Evolutionary conservation across 225 moss, liverwort and hornwort species (phyloP).

Genomic region (Pseudisothecium myosuroides): DNA sequence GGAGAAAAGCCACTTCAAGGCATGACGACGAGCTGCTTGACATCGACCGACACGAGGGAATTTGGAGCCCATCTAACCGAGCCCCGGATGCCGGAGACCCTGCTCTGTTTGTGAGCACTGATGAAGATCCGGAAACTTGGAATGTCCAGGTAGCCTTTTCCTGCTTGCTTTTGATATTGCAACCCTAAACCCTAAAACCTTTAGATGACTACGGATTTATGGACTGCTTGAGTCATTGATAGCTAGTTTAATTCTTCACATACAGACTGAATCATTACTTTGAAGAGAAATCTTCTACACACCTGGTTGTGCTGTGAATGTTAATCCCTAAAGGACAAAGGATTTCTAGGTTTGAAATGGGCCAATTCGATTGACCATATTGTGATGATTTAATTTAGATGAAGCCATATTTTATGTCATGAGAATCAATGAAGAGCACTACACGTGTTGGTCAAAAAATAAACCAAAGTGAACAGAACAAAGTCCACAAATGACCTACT

Average conservation of each 20-base stretch:
- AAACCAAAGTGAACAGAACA: neutral
- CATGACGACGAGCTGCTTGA: conserved; percentile 81
- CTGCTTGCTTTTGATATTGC: neutral
- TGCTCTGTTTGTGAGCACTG: conserved; percentile 38
- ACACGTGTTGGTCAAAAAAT: neutral
- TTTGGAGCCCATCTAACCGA: conserved; percentile 61
- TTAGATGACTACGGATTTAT: neutral
- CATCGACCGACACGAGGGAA: conserved; percentile 45
- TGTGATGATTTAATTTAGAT: neutral
- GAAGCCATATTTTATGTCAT: neutral
- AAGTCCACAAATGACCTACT: neutral
- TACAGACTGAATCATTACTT: neutral
- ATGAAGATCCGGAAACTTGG: conserved; percentile 71
- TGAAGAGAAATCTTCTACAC: neutral
- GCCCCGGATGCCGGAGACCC: conserved; percentile 49
- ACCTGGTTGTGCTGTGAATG: neutral
- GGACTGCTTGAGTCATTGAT: neutral
- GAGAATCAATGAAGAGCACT: neutral
- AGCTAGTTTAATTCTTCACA: neutral
- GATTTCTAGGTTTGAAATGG: neutral
- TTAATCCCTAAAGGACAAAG: neutral
- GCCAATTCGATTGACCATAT: neutral
- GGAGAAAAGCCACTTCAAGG: conserved; percentile 66
- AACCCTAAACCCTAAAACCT: neutral
- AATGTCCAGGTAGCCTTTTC: conserved; percentile 54